Conservation (phyloP, 345 rosid species). For the Eucalyptus tenuipes region DNA sequence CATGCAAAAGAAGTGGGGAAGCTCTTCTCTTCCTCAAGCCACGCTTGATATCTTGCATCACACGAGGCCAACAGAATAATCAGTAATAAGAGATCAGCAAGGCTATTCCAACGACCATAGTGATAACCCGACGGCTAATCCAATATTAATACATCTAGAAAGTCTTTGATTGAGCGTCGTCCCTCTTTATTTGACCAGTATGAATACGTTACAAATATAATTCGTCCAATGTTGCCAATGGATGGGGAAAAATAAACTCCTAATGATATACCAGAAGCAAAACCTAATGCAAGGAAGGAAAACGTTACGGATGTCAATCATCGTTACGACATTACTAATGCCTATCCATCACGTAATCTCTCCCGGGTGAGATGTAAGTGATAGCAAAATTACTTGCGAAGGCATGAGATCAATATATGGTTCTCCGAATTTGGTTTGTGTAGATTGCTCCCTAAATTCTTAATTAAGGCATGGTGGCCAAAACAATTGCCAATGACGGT, state of each 20-base stretch:
- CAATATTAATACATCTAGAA: neutral
- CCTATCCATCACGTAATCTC: neutral
- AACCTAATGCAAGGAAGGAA: neutral
- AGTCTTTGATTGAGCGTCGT: neutral
- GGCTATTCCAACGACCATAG: neutral
- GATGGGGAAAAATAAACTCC: neutral
- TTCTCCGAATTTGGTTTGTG: neutral
- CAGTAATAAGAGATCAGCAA: neutral
- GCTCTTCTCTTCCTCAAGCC: neutral
- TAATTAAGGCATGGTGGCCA: neutral
- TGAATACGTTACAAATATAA: neutral
- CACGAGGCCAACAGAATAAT: neutral
- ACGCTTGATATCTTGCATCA: neutral
- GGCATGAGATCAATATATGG: neutral
- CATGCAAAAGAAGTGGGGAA: neutral
- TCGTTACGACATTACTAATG: rapidly evolving
- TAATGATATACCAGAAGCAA: neutral
- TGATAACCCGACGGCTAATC: neutral
- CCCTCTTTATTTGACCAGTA: neutral
- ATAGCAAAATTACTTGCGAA: neutral
- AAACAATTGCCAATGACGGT: rapidly evolving
- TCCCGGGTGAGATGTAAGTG: neutral
- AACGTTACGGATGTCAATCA: neutral
- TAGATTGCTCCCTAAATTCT: neutral
- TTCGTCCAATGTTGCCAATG: neutral